Percentiles rank a stretch among this genome's conserved stretches.
phyloP scores from a whole-genome alignment of 106 monocot genomes.

The Acanthochlamys bracteata region DNA sequence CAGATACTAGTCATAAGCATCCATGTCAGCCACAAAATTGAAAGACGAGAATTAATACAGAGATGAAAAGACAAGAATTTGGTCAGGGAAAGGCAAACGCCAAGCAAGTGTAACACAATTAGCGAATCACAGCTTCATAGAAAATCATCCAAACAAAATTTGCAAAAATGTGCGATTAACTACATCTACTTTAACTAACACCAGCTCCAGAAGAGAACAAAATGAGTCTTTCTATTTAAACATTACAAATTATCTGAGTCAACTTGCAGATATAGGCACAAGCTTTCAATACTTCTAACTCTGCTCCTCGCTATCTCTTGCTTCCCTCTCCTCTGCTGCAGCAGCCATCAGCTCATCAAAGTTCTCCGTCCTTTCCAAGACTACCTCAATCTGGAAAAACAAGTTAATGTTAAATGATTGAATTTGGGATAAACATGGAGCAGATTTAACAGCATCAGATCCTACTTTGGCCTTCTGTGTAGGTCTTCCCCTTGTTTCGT shows the following conservation, averaged over 20 bases:
- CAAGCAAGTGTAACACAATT: background rate
- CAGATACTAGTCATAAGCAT: too few relatives aligned
- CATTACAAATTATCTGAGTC: background rate
- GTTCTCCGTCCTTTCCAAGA: constrained; percentile 59
- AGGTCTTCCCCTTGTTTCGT: constrained; percentile 57
- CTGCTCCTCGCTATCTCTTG: constrained; percentile 42
- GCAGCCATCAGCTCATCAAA: constrained; percentile 79
- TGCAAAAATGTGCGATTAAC: background rate
- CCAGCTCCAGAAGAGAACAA: background rate
- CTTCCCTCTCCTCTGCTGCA: constrained; percentile 46
- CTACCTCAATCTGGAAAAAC: constrained; percentile 49
- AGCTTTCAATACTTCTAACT: constrained; percentile 14
- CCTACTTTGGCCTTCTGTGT: constrained; percentile 69
- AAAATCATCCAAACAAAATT: background rate
- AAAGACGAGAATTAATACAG: too few relatives aligned
- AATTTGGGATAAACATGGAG: background rate
- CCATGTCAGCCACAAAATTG: too few relatives aligned
- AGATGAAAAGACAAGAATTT: too few relatives aligned
- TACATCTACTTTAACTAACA: background rate
- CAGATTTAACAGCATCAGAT: background rate
- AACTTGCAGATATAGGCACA: background rate
- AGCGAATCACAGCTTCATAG: background rate
- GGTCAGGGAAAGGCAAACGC: too few relatives aligned
- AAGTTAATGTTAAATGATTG: background rate
- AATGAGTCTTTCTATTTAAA: background rate